A percentile compares a stretch with the other conserved stretches of the same genome.
Conservation (phyloP, 805 yeast genomes). For the Candida glaebosa region DNA sequence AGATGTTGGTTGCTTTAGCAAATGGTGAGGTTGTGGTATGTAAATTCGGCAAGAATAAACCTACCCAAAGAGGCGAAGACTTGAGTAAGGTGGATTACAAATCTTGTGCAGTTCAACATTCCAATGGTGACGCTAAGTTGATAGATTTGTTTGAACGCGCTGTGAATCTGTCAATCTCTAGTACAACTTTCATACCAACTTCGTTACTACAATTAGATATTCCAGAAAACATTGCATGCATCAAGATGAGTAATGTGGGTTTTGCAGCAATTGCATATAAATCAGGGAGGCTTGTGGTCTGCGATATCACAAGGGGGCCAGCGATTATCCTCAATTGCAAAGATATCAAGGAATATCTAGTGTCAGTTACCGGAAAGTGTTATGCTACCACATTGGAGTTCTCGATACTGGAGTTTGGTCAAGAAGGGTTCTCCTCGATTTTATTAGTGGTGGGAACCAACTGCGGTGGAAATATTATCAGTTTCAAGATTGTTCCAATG, state of each 20-base stretch:
- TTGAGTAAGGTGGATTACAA: conserved; percentile 20
- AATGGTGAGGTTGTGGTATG: conserved; percentile 75
- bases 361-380: conserved; percentile 28
- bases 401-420: conserved; percentile 64
- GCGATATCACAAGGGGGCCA: conserved; percentile 75
- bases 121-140: conserved; percentile 32
- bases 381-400: conserved; percentile 65
- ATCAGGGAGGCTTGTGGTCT: conserved; percentile 67
- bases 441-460: conserved; percentile 73
- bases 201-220: conserved; percentile 33
- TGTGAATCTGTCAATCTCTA: conserved; percentile 34
- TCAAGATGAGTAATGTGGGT: conserved; percentile 72
- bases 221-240: conserved; percentile 47
- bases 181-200: conserved; percentile 32
- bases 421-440: conserved; percentile 70
- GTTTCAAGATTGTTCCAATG: conserved; percentile 64
- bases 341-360: conserved; percentile 23
- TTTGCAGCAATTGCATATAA: conserved; percentile 79
- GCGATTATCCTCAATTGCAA: conserved; percentile 53
- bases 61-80: conserved; percentile 10
- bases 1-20: conserved; percentile 63
- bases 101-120: conserved; percentile 27
- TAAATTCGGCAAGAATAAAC: conserved; percentile 52
- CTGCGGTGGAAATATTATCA: conserved; percentile 61
- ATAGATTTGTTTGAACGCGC: conserved; percentile 55